A percentile compares a stretch with the other conserved stretches of the same genome.
These are phyloP conservation scores for Candida vaughaniae DNA, from an alignment of 805 yeast species.

Conservation along the genomic window DNA sequence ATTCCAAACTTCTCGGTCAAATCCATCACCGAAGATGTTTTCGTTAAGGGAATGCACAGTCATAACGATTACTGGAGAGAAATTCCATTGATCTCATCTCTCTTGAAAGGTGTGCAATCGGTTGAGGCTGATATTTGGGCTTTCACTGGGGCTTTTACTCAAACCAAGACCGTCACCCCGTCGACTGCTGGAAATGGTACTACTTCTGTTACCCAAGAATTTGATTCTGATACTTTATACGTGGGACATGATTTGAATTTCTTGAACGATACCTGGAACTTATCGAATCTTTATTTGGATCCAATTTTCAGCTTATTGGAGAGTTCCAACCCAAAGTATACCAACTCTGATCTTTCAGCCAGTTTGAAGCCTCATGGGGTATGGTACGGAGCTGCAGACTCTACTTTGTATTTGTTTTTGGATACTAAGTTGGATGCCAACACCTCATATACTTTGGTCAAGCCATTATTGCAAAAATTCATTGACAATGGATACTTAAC, in stretches of 20 bases:
- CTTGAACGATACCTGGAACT: slow-evolving; percentile 45
- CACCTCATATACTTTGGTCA: slow-evolving; percentile 45
- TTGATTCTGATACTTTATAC: slow-evolving; percentile 36
- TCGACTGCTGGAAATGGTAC: slow-evolving; percentile 19
- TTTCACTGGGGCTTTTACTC: slow-evolving; percentile 35
- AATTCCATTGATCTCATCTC: slow-evolving; percentile 58
- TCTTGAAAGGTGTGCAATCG: slow-evolving; percentile 54
- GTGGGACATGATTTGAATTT: slow-evolving; percentile 61
- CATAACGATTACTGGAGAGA: slow-evolving; percentile 71
- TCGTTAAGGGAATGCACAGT: slow-evolving; percentile 52
- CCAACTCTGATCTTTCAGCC: slow-evolving; percentile 15
- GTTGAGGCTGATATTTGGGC: slow-evolving; percentile 69
- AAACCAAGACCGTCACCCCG: slow-evolving; percentile 19
- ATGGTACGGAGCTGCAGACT: slow-evolving; percentile 42
- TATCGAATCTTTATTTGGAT: slow-evolving; percentile 50
- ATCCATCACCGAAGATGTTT: slow-evolving; percentile 34
- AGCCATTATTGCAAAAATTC: slow-evolving; percentile 46
- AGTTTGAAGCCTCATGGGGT: slow-evolving; percentile 21
- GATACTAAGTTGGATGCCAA: slow-evolving; percentile 60
- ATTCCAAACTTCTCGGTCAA: slow-evolving; percentile 17
- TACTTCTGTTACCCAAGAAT: slow-evolving; percentile 9
- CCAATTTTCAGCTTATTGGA: slow-evolving; percentile 50
- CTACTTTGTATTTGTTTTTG: slow-evolving; percentile 62
- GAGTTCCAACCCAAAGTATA: slow-evolving; percentile 41
- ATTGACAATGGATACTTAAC: slow-evolving; percentile 53